Conservation (phyloP, 129 eudicot genomes). For the Pseudognaphalium luteoalbum region DNA sequence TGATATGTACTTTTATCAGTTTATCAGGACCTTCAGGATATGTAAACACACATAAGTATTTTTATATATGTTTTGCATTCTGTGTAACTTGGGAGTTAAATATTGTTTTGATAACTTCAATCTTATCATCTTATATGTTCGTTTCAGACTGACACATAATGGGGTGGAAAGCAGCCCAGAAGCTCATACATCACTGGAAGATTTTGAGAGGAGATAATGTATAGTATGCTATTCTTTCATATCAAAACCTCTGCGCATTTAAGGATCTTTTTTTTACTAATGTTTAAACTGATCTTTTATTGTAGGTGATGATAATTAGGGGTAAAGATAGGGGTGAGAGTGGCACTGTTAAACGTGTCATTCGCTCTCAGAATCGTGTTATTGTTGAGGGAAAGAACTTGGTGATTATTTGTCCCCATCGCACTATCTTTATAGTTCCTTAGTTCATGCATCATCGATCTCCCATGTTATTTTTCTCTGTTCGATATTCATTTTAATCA, state of each 20-base stretch:
- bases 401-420: conserved; percentile 38
- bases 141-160: conserved; percentile 34
- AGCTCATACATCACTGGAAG: conserved; percentile 90
- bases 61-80: too few species aligned
- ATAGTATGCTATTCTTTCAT: neutral
- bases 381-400: conserved; percentile 88
- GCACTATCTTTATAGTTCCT: neutral
- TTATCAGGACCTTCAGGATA: too few species aligned
- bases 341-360: conserved; percentile 68
- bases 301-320: conserved; percentile 91
- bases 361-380: conserved; percentile 81
- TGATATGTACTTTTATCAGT: neutral
- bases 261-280: neutral
- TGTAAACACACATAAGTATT: too few species aligned
- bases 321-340: conserved; percentile 91
- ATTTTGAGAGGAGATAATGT: conserved; percentile 94
- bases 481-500: neutral
- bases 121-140: conserved; percentile 3
- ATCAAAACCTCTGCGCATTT: neutral
- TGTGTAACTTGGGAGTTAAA: too few species aligned
- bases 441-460: neutral
- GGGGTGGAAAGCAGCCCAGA: conserved; percentile 99
- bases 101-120: conserved; percentile 7
- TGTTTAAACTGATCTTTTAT: neutral
- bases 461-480: neutral